phyloP scores from a whole-genome alignment of 1,284 basidiomycete species.

The Naganishia sp. region DNA sequence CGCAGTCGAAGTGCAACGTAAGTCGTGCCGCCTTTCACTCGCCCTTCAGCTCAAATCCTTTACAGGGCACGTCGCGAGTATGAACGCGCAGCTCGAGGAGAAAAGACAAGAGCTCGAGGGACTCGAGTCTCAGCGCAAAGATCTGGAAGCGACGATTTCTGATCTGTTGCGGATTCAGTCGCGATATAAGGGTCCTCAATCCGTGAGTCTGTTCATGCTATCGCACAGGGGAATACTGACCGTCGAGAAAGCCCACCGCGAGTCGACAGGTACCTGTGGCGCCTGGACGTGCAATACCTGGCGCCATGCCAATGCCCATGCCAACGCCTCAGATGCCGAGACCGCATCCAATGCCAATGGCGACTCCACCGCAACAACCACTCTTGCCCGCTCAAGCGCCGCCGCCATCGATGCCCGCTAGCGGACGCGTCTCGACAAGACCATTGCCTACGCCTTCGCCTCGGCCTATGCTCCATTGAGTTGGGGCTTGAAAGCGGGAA shows the following conservation, averaged over 20 bases:
- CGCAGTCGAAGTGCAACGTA: constrained; percentile 24
- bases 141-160: constrained; percentile 19
- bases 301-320: constrained; percentile 6
- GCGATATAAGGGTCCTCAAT: constrained; percentile 25
- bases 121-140: constrained; percentile 13
- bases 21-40: background rate
- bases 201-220: constrained; percentile 6
- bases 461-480: background rate
- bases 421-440: constrained; percentile 10
- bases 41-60: background rate
- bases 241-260: background rate
- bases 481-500: too few species aligned
- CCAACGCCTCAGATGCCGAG: background rate
- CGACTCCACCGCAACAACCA: background rate
- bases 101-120: constrained; percentile 20
- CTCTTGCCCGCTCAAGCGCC: background rate
- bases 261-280: background rate
- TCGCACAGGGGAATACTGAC: background rate
- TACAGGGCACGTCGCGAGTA: constrained; percentile 17
- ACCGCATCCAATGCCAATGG: constrained; percentile 3
- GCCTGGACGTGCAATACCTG: background rate
- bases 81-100: constrained; percentile 20
- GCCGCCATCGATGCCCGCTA: background rate
- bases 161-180: constrained; percentile 24
- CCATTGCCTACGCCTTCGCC: constrained; percentile 19